phyloP scores from a whole-genome alignment of 768 basidiomycete species.

The Hemileccinum rubropunctum region DNA sequence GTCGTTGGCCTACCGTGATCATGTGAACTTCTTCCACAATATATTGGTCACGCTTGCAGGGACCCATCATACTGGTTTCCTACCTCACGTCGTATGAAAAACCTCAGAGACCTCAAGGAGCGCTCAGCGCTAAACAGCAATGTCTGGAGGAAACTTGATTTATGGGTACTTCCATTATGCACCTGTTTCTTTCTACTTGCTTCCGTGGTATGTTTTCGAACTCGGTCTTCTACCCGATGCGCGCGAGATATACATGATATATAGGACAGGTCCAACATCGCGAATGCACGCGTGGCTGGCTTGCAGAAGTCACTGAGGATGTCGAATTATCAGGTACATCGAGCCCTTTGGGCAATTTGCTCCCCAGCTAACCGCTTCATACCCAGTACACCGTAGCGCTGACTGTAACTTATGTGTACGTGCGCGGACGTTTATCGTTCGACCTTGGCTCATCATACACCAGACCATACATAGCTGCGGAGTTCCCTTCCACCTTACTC shows the following conservation, averaged over 20 bases:
- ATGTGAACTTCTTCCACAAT: no score
- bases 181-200: conserved; percentile 48
- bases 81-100: neutral
- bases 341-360: neutral
- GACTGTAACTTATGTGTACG: conserved; percentile 30
- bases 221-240: neutral
- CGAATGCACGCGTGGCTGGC: conserved; percentile 60
- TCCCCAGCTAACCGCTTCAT: neutral
- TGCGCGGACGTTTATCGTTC: neutral
- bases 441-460: neutral
- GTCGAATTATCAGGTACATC: conserved; percentile 27
- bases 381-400: conserved; percentile 35
- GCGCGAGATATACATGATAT: neutral
- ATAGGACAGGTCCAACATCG: conserved; percentile 45
- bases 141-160: conserved; percentile 52
- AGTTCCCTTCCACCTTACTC: conserved; percentile 58
- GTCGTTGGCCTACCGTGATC: no score
- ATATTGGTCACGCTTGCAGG: neutral
- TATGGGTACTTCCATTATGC: conserved; percentile 46
- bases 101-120: conserved; percentile 1
- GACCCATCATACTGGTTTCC: neutral
- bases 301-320: conserved; percentile 48
- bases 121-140: conserved; percentile 29
- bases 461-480: conserved; percentile 51
- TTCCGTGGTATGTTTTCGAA: conserved; percentile 41